These are phyloP conservation scores for Fusarium pseudonygamai DNA, from an alignment of 2,329 filamentous ascomycete species.

Conservation along the genomic window DNA sequence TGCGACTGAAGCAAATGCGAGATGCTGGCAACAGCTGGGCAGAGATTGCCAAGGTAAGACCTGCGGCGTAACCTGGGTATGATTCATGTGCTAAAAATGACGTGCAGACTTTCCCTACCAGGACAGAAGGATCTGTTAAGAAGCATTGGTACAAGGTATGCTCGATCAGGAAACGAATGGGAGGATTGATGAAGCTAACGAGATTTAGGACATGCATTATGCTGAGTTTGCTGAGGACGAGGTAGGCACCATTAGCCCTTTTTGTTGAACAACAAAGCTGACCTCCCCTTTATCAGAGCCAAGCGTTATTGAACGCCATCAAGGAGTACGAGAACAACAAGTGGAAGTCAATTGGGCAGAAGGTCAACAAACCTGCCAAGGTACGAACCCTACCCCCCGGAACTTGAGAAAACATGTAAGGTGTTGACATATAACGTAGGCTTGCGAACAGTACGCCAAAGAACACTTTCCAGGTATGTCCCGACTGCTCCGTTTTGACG, in stretches of 20 bases:
- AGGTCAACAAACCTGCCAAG: slow-evolving; percentile 98
- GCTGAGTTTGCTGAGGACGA: slow-evolving; percentile 98
- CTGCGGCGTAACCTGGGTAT: background rate
- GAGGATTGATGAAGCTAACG: slow-evolving; percentile 13
- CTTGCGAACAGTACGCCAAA: slow-evolving; percentile 85
- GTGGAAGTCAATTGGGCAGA: slow-evolving; percentile 97
- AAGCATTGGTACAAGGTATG: slow-evolving; percentile 99
- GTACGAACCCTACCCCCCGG: slow-evolving; percentile 30
- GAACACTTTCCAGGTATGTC: slow-evolving; percentile 79
- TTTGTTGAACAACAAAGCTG: slow-evolving; percentile 27
- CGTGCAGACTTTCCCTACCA: slow-evolving; percentile 85
- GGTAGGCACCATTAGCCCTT: slow-evolving; percentile 62
- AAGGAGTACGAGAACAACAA: slow-evolving; percentile 99
- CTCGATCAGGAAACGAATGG: background rate
- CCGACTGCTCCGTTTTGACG: slow-evolving; percentile 38
- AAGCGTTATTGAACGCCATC: slow-evolving; percentile 88
- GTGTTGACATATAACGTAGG: slow-evolving; percentile 41
- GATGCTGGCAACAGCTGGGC: slow-evolving; percentile 95
- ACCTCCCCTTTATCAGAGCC: slow-evolving; percentile 62
- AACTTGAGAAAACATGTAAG: background rate
- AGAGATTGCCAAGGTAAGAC: slow-evolving; percentile 96
- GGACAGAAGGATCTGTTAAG: slow-evolving; percentile 98
- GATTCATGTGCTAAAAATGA: background rate
- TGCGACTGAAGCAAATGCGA: slow-evolving; percentile 91
- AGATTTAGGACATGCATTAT: slow-evolving; percentile 91